Percentiles rank a stretch among this genome's conserved stretches.
Conservation (phyloP, 129 eudicot genomes). For the Flaveria bidentis region DNA sequence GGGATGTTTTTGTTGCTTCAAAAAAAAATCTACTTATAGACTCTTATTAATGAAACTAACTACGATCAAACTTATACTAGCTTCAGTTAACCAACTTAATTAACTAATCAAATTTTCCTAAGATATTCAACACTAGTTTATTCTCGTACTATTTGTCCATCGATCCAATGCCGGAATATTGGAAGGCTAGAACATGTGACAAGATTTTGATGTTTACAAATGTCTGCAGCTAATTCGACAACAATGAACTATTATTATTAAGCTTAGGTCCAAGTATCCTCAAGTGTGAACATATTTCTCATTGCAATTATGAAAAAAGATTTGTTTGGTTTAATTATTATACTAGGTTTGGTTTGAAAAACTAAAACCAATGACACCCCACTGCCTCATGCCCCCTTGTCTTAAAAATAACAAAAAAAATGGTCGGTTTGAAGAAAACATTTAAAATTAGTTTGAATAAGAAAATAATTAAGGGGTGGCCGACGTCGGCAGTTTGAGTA, state of each 20-base stretch:
- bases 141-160: background rate
- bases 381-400: conserved; percentile 11
- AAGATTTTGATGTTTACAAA: background rate
- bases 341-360: conserved; percentile 1
- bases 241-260: background rate
- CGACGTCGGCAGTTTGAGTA: conserved; percentile 32
- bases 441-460: background rate
- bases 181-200: conserved; percentile 4
- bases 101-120: no score
- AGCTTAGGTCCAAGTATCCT: background rate
- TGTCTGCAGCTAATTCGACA: background rate
- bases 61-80: background rate
- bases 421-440: conserved; percentile 33
- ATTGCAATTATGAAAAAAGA: no score
- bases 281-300: no score
- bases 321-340: conserved; percentile 1
- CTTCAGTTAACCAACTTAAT: background rate
- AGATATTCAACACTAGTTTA: background rate
- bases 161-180: background rate
- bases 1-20: no score
- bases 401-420: conserved; percentile 8
- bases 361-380: conserved; percentile 21
- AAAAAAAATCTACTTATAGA: background rate
- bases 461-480: background rate
- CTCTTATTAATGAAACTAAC: background rate